phyloP scores from a whole-genome alignment of 1,284 basidiomycete species.

The Farysia itapuensis region DNA sequence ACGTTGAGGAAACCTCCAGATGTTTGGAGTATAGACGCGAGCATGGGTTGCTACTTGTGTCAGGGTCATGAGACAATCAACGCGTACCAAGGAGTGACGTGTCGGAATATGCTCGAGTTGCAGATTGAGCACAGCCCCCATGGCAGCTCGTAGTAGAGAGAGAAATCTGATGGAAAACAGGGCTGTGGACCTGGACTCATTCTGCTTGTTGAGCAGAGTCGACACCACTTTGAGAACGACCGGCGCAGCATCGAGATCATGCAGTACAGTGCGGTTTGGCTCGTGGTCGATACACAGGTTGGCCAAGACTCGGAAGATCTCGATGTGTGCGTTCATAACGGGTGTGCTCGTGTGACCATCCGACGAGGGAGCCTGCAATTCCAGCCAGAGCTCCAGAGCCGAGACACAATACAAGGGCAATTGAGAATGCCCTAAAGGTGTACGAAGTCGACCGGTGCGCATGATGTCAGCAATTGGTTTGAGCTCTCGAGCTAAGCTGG shows the following conservation, averaged over 20 bases:
- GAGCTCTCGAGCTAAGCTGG: constrained; percentile 20
- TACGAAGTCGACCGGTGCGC: constrained; percentile 29
- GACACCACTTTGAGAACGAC: constrained; percentile 76
- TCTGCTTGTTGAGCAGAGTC: constrained; percentile 73
- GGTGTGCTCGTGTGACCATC: constrained; percentile 7
- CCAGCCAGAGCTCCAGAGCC: constrained; percentile 29
- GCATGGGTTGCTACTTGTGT: constrained; percentile 17
- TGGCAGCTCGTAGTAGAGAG: constrained; percentile 73
- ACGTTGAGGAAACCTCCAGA: constrained; percentile 19
- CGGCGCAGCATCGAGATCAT: constrained; percentile 63
- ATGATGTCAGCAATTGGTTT: constrained; percentile 40
- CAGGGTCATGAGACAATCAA: constrained; percentile 11
- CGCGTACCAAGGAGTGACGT: constrained; percentile 17
- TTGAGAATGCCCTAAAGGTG: constrained; percentile 17
- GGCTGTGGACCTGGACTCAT: constrained; percentile 22
- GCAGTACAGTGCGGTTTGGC: constrained; percentile 20
- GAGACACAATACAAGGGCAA: constrained; percentile 21
- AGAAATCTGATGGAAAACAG: constrained; percentile 60
- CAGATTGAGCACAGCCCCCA: constrained; percentile 78
- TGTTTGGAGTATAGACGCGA: constrained; percentile 30
- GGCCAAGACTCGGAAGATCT: constrained; percentile 43
- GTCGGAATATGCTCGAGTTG: constrained; percentile 70
- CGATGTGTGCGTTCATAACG: constrained; percentile 28
- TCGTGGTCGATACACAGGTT: constrained; percentile 53
- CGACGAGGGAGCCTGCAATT: constrained; percentile 5